Conservation (phyloP, 2,329 filamentous ascomycete genomes). For the Penicillium sp. region DNA sequence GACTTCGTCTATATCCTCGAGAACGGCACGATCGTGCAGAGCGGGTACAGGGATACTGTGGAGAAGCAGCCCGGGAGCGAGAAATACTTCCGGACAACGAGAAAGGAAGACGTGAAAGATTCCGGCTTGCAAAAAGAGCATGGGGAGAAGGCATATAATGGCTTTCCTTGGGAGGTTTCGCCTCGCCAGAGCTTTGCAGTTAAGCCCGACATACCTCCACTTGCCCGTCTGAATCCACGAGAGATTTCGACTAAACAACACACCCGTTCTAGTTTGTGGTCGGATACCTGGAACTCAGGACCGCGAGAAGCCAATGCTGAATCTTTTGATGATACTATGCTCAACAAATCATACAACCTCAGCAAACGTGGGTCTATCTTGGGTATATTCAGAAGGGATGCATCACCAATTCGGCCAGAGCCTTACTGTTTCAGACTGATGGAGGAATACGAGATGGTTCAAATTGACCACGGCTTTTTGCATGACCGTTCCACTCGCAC, state of each 20-base stretch:
- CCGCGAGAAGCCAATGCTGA: neutral
- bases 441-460: slow-evolving; percentile 20
- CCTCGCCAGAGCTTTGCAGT: neutral
- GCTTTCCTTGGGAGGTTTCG: neutral
- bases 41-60: slow-evolving; percentile 66
- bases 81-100: slow-evolving; percentile 21
- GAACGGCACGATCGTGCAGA: slow-evolving; percentile 66
- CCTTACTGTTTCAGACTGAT: neutral
- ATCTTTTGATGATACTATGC: neutral
- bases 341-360: neutral
- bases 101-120: neutral
- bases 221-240: slow-evolving; percentile 8
- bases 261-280: slow-evolving; percentile 17
- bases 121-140: neutral
- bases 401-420: neutral
- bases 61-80: slow-evolving; percentile 39
- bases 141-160: neutral
- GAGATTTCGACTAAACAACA: slow-evolving; percentile 22
- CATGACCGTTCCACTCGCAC: neutral
- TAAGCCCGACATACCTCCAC: neutral
- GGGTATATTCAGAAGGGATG: neutral
- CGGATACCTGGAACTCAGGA: slow-evolving; percentile 10
- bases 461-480: slow-evolving; percentile 2
- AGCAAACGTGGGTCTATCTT: slow-evolving; percentile 10
- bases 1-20: slow-evolving; percentile 85